Base-by-base conservation (phyloP, 2,329 filamentous ascomycete species). In the Ophiostoma piceae region DNA sequence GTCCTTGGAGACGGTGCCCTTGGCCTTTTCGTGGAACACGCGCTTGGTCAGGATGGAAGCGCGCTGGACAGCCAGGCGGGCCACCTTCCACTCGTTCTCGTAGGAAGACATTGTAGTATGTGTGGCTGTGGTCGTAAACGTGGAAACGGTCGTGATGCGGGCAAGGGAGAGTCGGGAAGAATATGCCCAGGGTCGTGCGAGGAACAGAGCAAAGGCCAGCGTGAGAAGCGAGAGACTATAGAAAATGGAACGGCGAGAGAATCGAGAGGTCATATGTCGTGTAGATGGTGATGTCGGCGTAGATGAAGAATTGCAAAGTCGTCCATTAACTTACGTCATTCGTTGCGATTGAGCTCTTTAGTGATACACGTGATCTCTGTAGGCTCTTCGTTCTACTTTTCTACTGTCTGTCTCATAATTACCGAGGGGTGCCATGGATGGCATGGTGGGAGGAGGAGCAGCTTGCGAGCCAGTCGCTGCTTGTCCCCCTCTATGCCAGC, bases 1-100 rank as follows among this genome's bases (percentile, higher is more conserved):
- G 80, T 92, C 90, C 83, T 99, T 99, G 79, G 90, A 91, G 68
- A 97, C 85, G 65, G 95, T 97, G 75, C 94, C 94, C 82, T 98
- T 98, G 76, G 92, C 90, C 80, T 94, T 95, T 75, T 94, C 91
- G 81, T 93, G 79, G 77, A 85, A 85, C 75, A 85, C 83, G 51
- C 80, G 79, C 77, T 83, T 84, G 73, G 84, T 85, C 69, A 85
- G 82, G 74, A 84, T 80, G 71, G 83, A 76, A 68, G 84, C 94
- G 74, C 94, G 88, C 82, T 96, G 92, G 70, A 97, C 94, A 72
- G 94, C 93, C 62, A 97, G 87, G 78, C 94, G 89, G 72, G 94
- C 94, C 69, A 96, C 86, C 76, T 90, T 84, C 75, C 95, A 88
- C 82, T 97, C 94, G 73, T 89, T 87, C 71, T 86, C 83, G 84